Conservation (phyloP, 495 filamentous ascomycete species). For the Penicillium mononematosum region DNA sequence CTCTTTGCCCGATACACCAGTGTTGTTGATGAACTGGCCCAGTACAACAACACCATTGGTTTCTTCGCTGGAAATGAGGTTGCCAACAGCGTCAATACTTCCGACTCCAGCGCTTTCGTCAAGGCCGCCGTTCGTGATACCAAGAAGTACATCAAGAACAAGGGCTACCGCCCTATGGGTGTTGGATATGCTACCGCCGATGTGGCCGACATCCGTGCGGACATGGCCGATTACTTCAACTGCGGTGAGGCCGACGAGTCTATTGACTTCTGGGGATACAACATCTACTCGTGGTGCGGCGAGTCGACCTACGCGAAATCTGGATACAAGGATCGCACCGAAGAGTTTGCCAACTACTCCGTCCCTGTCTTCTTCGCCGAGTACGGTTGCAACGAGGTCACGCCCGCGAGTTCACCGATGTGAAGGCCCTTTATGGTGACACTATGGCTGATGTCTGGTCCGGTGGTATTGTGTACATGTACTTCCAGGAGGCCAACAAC, state of each 20-base stretch:
- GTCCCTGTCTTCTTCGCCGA: constrained; percentile 97
- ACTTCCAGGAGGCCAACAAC: constrained; percentile 86
- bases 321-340: constrained; percentile 73
- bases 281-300: constrained; percentile 98
- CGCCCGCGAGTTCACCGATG: constrained; percentile 80
- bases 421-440: constrained; percentile 73
- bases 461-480: constrained; percentile 97
- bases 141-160: constrained; percentile 84
- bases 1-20: constrained; percentile 76
- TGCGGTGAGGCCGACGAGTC: constrained; percentile 63
- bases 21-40: constrained; percentile 75
- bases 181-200: constrained; percentile 97
- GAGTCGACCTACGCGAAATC: constrained; percentile 68
- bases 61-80: constrained; percentile 99
- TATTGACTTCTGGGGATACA: constrained; percentile 98
- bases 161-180: constrained; percentile 73
- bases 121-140: constrained; percentile 95
- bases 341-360: constrained; percentile 82
- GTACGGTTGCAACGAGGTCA: constrained; percentile 87
- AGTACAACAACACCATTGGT: constrained; percentile 85
- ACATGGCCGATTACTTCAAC: constrained; percentile 90
- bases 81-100: constrained; percentile 79
- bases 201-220: constrained; percentile 69
- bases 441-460: constrained; percentile 86
- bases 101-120: constrained; percentile 82